phyloP scores from a whole-genome alignment of 1,284 basidiomycete species.

The Ustilago trichophora region DNA sequence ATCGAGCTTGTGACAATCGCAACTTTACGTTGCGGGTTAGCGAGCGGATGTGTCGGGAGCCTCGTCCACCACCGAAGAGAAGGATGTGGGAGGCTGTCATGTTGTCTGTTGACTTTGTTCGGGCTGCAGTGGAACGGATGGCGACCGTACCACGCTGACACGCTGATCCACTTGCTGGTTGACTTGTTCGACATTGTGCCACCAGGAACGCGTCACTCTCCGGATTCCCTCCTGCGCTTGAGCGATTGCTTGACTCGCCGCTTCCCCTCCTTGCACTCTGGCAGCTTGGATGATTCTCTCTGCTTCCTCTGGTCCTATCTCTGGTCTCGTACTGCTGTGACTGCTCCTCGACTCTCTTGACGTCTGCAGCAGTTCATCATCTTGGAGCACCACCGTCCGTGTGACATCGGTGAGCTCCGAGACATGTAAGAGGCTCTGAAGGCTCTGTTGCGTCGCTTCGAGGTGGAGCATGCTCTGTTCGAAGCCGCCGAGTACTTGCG shows the following conservation, averaged over 20 bases:
- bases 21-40: no score
- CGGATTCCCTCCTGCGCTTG: slow-evolving; percentile 19
- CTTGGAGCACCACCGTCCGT: slow-evolving; percentile 13
- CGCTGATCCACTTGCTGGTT: slow-evolving; percentile 15
- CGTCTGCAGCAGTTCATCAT: slow-evolving; percentile 13
- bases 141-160: no score
- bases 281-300: slow-evolving; percentile 12
- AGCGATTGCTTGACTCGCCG: slow-evolving; percentile 9
- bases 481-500: slow-evolving; percentile 6
- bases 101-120: no score
- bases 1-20: no score
- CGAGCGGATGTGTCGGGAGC: no score
- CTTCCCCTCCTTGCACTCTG: slow-evolving; percentile 4
- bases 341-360: slow-evolving; percentile 5
- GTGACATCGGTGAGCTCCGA: slow-evolving; percentile 24
- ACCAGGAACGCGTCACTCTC: slow-evolving; percentile 14
- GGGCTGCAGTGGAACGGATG: no score
- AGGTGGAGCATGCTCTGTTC: slow-evolving; percentile 26
- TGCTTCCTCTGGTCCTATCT: slow-evolving; percentile 7
- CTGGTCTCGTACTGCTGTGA: not conserved
- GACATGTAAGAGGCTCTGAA: slow-evolving; percentile 25
- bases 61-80: no score
- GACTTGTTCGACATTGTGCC: slow-evolving; percentile 11
- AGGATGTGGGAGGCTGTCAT: no score
- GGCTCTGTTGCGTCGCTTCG: slow-evolving; percentile 19